Percentiles rank a stretch among this genome's conserved stretches.
Conservation (phyloP, 179 eudicot genomes). For the Silene vulgaris region DNA sequence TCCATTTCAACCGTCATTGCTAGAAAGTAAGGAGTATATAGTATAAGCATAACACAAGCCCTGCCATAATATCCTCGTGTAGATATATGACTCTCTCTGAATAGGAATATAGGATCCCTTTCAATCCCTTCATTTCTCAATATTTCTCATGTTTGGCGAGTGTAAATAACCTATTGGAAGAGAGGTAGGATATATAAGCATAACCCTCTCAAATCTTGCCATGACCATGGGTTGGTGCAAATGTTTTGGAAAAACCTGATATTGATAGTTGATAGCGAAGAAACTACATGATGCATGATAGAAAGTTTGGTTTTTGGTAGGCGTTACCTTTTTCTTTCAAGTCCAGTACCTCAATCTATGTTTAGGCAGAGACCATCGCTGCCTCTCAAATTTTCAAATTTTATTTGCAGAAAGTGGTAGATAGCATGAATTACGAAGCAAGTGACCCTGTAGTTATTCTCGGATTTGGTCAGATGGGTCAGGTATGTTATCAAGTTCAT, state of each 20-base stretch:
- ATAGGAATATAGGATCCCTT: too few species aligned
- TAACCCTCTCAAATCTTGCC: neutral
- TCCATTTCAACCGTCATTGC: too few species aligned
- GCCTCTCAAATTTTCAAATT: neutral
- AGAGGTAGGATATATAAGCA: neutral
- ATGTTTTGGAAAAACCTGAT: neutral
- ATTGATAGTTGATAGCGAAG: neutral
- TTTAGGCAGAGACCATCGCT: neutral
- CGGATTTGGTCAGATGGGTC: conserved; percentile 98
- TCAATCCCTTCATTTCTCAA: too few species aligned
- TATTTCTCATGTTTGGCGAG: too few species aligned
- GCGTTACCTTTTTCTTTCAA: neutral
- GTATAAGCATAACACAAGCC: neutral
- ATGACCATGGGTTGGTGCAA: neutral
- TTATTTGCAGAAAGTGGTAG: conserved; percentile 46
- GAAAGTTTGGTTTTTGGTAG: neutral
- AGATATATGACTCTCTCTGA: too few species aligned
- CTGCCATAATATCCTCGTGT: neutral
- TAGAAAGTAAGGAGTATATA: neutral
- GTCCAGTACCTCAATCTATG: neutral
- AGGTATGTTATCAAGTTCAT: conserved; percentile 38
- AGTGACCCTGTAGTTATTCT: conserved; percentile 86
- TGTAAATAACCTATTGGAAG: too few species aligned
- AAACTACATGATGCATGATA: neutral
- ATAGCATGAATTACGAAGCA: conserved; percentile 55